Conservation (phyloP, 2,329 filamentous ascomycete genomes). For the Ilyonectria destructans region DNA sequence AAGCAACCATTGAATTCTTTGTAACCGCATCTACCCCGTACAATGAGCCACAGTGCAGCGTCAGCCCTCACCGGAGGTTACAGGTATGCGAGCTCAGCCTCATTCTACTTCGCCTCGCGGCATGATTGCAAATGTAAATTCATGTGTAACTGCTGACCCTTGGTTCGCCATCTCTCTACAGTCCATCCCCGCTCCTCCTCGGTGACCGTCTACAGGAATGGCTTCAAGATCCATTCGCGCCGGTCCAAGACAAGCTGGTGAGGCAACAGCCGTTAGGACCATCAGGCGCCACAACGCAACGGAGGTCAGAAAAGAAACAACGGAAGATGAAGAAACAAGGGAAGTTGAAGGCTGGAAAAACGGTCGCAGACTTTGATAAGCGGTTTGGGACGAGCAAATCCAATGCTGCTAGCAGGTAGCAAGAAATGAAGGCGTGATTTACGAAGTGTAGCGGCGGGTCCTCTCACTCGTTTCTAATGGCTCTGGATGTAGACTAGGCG, state of each 20-base stretch:
- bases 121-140: not conserved
- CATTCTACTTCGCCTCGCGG: not conserved
- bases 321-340: not conserved
- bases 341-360: not conserved
- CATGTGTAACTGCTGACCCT: not conserved
- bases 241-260: slow-evolving; percentile 1
- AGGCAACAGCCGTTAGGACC: not conserved
- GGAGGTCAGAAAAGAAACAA: not conserved
- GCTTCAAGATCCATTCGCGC: not conserved
- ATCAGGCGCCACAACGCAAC: not conserved
- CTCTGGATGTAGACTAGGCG: no score
- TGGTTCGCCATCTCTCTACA: not conserved
- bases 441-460: no score
- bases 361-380: not conserved
- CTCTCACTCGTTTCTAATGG: not conserved
- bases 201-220: not conserved
- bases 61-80: no score
- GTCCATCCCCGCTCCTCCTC: not conserved
- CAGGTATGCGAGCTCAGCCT: no score
- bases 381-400: not conserved
- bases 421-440: no score
- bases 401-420: not conserved
- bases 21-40: no score
- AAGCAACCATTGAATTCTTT: no score
- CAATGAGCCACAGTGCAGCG: no score